phyloP scores from a whole-genome alignment of 2,329 filamentous ascomycete species.

The Cladosporium colombiae region DNA sequence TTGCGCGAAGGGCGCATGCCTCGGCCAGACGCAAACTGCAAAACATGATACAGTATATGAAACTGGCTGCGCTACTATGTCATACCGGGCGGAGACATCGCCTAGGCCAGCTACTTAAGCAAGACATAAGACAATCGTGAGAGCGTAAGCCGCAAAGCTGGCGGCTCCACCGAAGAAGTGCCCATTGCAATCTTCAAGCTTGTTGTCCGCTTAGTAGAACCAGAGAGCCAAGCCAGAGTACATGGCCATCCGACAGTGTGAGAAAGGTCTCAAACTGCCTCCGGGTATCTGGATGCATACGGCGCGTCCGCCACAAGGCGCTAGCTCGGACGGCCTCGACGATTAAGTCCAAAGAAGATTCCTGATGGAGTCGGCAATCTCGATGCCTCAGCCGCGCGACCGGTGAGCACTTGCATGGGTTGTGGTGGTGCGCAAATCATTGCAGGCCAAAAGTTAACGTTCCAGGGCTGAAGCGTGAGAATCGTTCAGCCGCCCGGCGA shows the following conservation, averaged over 20 bases:
- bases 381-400: neutral
- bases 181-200: neutral
- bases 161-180: neutral
- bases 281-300: neutral
- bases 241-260: neutral
- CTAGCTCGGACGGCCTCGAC: neutral
- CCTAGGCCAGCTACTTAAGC: neutral
- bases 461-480: slow-evolving; percentile 4
- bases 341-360: neutral
- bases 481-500: slow-evolving; percentile 10
- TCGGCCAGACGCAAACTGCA: neutral
- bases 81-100: neutral
- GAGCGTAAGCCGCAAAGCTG: neutral
- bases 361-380: neutral
- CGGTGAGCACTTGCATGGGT: slow-evolving; percentile 1
- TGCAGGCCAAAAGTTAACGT: slow-evolving; percentile 1
- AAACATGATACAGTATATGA: neutral
- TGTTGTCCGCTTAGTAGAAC: neutral
- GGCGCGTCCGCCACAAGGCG: neutral
- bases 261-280: neutral
- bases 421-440: neutral
- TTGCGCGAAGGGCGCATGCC: neutral
- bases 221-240: neutral
- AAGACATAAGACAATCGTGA: neutral
- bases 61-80: neutral